A percentile compares a stretch with the other conserved stretches of the same genome.
Conservation (phyloP, 768 basidiomycete genomes). For the Lactarius trivialis region DNA sequence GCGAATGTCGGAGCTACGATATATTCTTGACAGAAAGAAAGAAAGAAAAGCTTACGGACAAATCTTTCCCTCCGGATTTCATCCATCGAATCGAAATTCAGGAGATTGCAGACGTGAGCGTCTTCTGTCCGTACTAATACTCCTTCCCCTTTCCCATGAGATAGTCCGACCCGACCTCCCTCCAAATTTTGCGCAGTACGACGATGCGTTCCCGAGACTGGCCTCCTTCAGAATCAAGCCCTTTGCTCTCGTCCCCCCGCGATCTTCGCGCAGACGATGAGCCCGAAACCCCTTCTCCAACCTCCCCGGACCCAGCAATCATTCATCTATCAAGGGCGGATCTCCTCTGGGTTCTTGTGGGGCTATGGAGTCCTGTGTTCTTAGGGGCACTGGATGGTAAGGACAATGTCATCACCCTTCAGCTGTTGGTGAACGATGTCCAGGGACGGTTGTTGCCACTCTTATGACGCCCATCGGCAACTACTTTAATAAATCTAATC, state of each 20-base stretch:
- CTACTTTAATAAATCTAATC: conserved; percentile 71
- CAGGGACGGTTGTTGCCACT: conserved; percentile 84
- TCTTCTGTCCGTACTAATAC: conserved; percentile 19
- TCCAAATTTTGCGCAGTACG: conserved; percentile 8
- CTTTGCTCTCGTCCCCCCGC: conserved; percentile 40
- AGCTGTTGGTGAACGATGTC: conserved; percentile 2
- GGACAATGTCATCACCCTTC: conserved; percentile 13
- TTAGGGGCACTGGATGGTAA: conserved; percentile 80
- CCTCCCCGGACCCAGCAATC: conserved; percentile 1
- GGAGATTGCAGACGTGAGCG: conserved; percentile 11
- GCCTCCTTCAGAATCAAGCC: conserved; percentile 46
- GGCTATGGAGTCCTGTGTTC: conserved; percentile 78
- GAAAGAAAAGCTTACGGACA: conserved; percentile 17
- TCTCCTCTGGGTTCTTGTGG: conserved; percentile 64
- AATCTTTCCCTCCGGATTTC: conserved; percentile 18
- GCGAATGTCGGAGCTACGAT: conserved; percentile 17
- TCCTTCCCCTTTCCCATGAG: conserved; percentile 15
- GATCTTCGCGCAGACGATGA: neutral
- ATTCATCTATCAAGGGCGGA: conserved; percentile 38
- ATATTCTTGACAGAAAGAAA: conserved; percentile 15
- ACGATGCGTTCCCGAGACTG: conserved; percentile 36
- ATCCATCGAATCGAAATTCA: conserved; percentile 13
- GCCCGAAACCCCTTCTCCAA: neutral
- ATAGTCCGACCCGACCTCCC: conserved; percentile 9
- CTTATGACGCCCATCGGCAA: conserved; percentile 80